phyloP scores from a whole-genome alignment of 1,284 basidiomycete genomes.

The Cutaneotrichosporon sp. region DNA sequence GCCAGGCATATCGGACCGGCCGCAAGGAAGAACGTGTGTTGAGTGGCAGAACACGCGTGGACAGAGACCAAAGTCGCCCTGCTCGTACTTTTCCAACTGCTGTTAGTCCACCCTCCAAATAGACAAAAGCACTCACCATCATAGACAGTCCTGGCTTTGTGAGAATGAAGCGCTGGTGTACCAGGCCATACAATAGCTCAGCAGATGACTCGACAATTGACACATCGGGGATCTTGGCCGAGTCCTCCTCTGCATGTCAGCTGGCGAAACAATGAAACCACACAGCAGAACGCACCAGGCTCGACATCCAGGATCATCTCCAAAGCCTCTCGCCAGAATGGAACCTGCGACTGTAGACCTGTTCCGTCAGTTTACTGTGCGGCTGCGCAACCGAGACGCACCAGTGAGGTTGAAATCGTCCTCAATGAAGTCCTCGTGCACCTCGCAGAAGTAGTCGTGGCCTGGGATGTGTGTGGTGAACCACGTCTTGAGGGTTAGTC shows the following conservation, averaged over 20 bases:
- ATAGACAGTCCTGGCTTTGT: slow-evolving; percentile 88
- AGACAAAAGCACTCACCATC: slow-evolving; percentile 62
- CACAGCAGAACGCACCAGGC: slow-evolving; percentile 63
- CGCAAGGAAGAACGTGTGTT: slow-evolving; percentile 88
- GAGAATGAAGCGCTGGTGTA: slow-evolving; percentile 95
- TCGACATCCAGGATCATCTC: slow-evolving; percentile 99
- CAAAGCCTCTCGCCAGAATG: slow-evolving; percentile 98
- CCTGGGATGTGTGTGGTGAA: slow-evolving; percentile 90
- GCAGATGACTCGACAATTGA: slow-evolving; percentile 97
- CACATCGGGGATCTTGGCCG: slow-evolving; percentile 72
- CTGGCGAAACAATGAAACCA: no score
- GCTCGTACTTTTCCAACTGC: slow-evolving; percentile 94
- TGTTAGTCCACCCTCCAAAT: not conserved
- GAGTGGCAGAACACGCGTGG: slow-evolving; percentile 91
- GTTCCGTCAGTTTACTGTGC: not conserved
- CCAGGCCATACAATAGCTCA: slow-evolving; percentile 93
- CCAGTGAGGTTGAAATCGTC: slow-evolving; percentile 97
- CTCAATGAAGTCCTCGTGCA: slow-evolving; percentile 97
- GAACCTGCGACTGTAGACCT: slow-evolving; percentile 86
- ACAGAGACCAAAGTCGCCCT: slow-evolving; percentile 86
- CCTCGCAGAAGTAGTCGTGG: slow-evolving; percentile 98
- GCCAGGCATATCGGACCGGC: slow-evolving; percentile 93
- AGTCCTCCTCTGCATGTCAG: slow-evolving; percentile 68
- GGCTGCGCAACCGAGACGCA: slow-evolving; percentile 5
- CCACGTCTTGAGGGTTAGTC: slow-evolving; percentile 55